Percentiles rank a stretch among this genome's conserved stretches.
Evolutionary conservation across 768 basidiomycete genomes (phyloP).

Genomic region (Suillus decipiens): DNA sequence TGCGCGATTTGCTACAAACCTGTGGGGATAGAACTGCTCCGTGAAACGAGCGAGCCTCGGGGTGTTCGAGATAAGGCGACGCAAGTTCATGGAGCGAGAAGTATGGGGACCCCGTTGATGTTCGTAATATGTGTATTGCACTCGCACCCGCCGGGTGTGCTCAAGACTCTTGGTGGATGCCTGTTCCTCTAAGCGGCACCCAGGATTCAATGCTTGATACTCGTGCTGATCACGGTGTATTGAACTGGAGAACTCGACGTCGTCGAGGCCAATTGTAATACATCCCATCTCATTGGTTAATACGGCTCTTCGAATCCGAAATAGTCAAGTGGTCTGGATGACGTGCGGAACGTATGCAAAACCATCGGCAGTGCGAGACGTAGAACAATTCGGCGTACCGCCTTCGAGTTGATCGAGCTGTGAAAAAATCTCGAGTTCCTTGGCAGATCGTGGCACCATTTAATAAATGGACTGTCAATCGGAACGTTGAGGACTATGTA

Average conservation of each 20-base stretch:
- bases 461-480: background rate
- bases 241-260: background rate
- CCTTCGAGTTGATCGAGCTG: background rate
- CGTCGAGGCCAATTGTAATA: background rate
- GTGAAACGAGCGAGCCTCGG: too few relatives aligned
- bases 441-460: background rate
- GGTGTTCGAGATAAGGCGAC: background rate
- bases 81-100: background rate
- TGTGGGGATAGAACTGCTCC: background rate
- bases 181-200: background rate
- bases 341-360: background rate
- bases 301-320: background rate
- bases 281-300: background rate
- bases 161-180: background rate
- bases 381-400: background rate
- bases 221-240: background rate
- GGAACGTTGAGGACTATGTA: background rate
- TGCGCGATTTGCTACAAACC: background rate
- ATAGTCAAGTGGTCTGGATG: background rate
- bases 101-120: background rate
- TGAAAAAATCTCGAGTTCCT: background rate
- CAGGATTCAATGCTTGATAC: background rate
- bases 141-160: background rate
- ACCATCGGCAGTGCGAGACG: background rate
- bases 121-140: background rate